Percentiles rank a stretch among this genome's conserved stretches.
Evolutionary conservation across 2,329 filamentous ascomycete genomes (phyloP).

Genomic region (Aspergillus transmontanensis): DNA sequence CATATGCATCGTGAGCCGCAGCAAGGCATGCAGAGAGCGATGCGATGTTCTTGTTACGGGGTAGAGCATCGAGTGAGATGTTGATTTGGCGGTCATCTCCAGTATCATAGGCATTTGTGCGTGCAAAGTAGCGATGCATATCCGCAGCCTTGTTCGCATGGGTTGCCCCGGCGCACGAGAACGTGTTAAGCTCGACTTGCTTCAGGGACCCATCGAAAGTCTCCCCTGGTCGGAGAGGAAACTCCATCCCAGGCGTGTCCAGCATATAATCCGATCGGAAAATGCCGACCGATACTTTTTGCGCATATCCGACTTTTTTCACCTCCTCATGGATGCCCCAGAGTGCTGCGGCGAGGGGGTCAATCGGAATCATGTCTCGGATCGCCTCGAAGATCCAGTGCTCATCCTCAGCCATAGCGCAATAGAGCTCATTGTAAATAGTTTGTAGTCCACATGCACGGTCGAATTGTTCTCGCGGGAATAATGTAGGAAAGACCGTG

Average conservation of each 20-base stretch:
- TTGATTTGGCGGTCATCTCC: conserved; percentile 5
- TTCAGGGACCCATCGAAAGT: conserved; percentile 30
- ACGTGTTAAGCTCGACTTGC: conserved; percentile 52
- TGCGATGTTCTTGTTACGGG: conserved; percentile 35
- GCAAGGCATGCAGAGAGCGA: conserved; percentile 35
- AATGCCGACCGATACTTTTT: conserved; percentile 40
- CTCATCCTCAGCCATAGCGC: conserved; percentile 52
- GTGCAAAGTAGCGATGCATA: conserved; percentile 44
- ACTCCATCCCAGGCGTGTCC: conserved; percentile 20
- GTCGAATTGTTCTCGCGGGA: conserved; percentile 36
- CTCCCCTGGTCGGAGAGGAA: background rate
- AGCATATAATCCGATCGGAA: conserved; percentile 53
- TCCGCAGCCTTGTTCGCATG: conserved; percentile 44
- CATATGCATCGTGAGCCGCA: conserved; percentile 39
- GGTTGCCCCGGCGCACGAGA: conserved; percentile 44
- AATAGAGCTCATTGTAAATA: conserved; percentile 58
- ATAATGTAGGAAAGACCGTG: conserved; percentile 38
- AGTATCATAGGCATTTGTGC: conserved; percentile 26
- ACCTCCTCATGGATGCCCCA: conserved; percentile 41
- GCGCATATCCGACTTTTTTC: conserved; percentile 27
- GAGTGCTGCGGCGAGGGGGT: conserved; percentile 38
- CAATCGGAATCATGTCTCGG: conserved; percentile 33
- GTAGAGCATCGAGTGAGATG: conserved; percentile 23
- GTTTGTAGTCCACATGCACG: conserved; percentile 60
- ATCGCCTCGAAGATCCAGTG: conserved; percentile 39